Evolutionary conservation across 164 flowering plant genomes (phyloP).

Genomic region (Kingdonia uniflora): DNA sequence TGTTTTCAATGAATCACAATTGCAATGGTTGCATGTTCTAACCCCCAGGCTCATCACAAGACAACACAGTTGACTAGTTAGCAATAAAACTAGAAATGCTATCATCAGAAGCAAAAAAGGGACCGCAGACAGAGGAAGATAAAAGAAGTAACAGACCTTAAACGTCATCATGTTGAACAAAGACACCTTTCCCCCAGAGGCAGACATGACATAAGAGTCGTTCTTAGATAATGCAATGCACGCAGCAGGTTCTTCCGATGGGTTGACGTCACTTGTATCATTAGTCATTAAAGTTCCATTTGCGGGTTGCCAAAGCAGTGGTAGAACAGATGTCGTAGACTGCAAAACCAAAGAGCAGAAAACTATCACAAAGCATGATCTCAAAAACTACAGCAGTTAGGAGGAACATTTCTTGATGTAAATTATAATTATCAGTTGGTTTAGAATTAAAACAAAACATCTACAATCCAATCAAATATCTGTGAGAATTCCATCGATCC

Average conservation of each 20-base stretch:
- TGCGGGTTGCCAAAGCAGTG: constrained; percentile 62
- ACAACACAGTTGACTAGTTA: too few relatives aligned
- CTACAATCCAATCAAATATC: too few relatives aligned
- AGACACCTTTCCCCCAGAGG: constrained; percentile 62
- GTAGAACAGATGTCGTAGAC: constrained; percentile 49
- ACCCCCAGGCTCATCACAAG: too few relatives aligned
- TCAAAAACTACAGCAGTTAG: too few relatives aligned
- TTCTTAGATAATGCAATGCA: constrained; percentile 64
- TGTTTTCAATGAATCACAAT: too few relatives aligned
- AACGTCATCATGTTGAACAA: constrained; percentile 70
- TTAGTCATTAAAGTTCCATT: constrained; percentile 63
- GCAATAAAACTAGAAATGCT: too few relatives aligned
- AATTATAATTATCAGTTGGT: too few relatives aligned
- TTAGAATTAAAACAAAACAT: too few relatives aligned
- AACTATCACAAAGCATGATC: constrained; percentile 2
- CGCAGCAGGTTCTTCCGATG: constrained; percentile 50
- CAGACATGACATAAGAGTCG: constrained; percentile 61
- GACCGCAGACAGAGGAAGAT: background rate
- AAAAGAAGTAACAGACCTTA: constrained; percentile 28
- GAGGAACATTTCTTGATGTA: too few relatives aligned
- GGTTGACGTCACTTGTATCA: constrained; percentile 34
- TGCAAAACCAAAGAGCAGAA: constrained; percentile 10
- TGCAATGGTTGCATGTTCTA: background rate
- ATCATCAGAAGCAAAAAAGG: background rate
- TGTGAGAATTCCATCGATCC: too few relatives aligned